Conservation (phyloP, 805 yeast genomes). For the Tetrapisispora taiwanensis region DNA sequence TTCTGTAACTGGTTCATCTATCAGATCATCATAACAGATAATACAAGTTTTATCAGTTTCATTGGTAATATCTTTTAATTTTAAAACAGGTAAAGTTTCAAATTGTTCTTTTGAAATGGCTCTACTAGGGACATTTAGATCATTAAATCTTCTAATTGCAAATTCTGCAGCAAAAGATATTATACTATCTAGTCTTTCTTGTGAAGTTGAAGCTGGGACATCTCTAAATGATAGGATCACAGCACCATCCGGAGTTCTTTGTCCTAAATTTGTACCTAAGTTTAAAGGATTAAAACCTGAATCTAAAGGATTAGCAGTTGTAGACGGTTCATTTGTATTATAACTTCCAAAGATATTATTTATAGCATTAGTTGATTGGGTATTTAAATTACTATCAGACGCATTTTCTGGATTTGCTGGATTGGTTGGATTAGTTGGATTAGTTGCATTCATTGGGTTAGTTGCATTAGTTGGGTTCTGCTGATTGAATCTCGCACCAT, state of each 20-base stretch:
- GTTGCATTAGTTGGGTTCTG: neutral
- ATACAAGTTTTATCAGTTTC: conserved; percentile 37
- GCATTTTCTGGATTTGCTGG: neutral
- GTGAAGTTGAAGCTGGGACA: conserved; percentile 47
- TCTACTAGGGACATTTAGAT: conserved; percentile 33
- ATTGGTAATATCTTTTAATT: conserved; percentile 21
- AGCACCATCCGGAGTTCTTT: conserved; percentile 34
- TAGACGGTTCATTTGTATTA: neutral
- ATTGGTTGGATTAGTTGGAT: neutral
- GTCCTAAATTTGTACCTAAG: neutral
- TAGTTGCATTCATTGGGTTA: no score
- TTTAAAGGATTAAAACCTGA: neutral
- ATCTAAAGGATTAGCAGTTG: neutral
- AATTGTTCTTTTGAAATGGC: conserved; percentile 48
- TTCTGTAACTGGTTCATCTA: conserved; percentile 16
- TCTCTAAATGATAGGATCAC: conserved; percentile 59
- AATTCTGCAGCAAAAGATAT: conserved; percentile 59
- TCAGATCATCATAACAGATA: conserved; percentile 52
- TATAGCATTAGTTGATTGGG: neutral
- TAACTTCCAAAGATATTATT: neutral
- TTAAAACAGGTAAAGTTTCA: conserved; percentile 37
- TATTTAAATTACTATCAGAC: neutral
- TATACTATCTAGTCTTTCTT: conserved; percentile 49
- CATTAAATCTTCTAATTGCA: conserved; percentile 54
- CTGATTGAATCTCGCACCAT: conserved; percentile 5